Percentiles rank a stretch among this genome's conserved stretches.
phyloP scores from a whole-genome alignment of 148 eudicot genomes.

The Amaranthus palmeri region DNA sequence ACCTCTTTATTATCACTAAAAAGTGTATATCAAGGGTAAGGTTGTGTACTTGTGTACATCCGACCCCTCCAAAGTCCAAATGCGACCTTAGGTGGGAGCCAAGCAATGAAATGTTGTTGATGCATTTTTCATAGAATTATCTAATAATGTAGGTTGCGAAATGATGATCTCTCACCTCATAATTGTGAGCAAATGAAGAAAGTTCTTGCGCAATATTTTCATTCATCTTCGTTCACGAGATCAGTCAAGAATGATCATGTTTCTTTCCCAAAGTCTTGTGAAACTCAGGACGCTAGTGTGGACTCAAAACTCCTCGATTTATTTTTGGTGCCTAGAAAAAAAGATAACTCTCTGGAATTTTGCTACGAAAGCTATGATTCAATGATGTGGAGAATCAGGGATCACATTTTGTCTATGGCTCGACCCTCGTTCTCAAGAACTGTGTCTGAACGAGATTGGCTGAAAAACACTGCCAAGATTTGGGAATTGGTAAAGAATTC shows the following conservation, averaged over 20 bases:
- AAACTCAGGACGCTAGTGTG: conserved; percentile 16
- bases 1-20: too few relatives aligned
- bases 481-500: conserved; percentile 82
- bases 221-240: conserved; percentile 54
- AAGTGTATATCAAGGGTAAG: too few relatives aligned
- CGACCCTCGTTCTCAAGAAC: conserved; percentile 62
- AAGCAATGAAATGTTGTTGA: too few relatives aligned
- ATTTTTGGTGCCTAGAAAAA: conserved; percentile 56
- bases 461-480: conserved; percentile 80
- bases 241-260: conserved; percentile 31
- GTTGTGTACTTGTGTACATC: too few relatives aligned
- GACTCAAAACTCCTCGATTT: conserved; percentile 35
- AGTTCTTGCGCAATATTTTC: conserved; percentile 51
- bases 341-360: conserved; percentile 36
- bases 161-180: conserved; percentile 52
- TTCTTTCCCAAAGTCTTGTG: conserved; percentile 11
- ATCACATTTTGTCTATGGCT: conserved; percentile 74
- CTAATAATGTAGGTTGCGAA: conserved; percentile 45
- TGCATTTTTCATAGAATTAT: too few relatives aligned
- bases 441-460: conserved; percentile 81
- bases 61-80: too few relatives aligned
- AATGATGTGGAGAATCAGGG: conserved; percentile 55
- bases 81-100: too few relatives aligned
- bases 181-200: conserved; percentile 42
- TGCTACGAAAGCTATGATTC: conserved; percentile 55